A percentile compares a stretch with the other conserved stretches of the same genome.
Evolutionary conservation across 495 filamentous ascomycete genomes (phyloP).

Genomic region (Podospora tetraspora): DNA sequence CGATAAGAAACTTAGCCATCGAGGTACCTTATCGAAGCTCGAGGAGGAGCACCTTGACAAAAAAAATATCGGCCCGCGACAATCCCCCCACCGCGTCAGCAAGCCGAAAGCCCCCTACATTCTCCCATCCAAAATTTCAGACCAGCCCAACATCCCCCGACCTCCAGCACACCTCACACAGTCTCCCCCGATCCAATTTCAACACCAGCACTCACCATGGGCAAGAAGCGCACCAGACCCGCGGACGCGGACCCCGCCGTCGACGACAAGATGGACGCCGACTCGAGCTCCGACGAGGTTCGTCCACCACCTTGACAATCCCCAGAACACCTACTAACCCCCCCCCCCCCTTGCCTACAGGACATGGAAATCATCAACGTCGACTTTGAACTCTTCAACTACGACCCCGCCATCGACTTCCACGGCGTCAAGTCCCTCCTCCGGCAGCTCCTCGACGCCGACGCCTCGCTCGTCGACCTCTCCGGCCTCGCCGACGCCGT

Average conservation of each 20-base stretch:
- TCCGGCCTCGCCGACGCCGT: constrained; percentile 83
- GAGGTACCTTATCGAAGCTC: constrained; percentile 8
- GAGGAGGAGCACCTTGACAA: constrained; percentile 11
- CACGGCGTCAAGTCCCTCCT: constrained; percentile 88
- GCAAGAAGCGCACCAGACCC: constrained; percentile 43
- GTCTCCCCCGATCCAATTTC: background rate
- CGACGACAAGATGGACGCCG: constrained; percentile 40
- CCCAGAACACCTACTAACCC: background rate
- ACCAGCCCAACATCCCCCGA: background rate
- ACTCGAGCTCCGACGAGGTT: constrained; percentile 39
- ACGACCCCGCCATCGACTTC: constrained; percentile 83
- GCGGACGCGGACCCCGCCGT: constrained; percentile 35
- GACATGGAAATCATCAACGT: constrained; percentile 88
- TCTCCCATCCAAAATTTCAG: background rate
- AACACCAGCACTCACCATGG: constrained; percentile 29
- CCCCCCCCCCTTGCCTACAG: constrained; percentile 44
- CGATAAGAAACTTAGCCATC: background rate
- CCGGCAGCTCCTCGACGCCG: constrained; percentile 89
- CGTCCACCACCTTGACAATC: constrained; percentile 18
- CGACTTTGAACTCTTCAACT: constrained; percentile 98
- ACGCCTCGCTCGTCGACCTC: constrained; percentile 77
- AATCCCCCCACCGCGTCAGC: background rate
- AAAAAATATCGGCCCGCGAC: constrained; percentile 6
- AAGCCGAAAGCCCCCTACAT: background rate
- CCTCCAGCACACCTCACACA: background rate